A percentile compares a stretch with the other conserved stretches of the same genome.
Evolutionary conservation across 768 basidiomycete species (phyloP).

Genomic region (Gymnopilus junonius): DNA sequence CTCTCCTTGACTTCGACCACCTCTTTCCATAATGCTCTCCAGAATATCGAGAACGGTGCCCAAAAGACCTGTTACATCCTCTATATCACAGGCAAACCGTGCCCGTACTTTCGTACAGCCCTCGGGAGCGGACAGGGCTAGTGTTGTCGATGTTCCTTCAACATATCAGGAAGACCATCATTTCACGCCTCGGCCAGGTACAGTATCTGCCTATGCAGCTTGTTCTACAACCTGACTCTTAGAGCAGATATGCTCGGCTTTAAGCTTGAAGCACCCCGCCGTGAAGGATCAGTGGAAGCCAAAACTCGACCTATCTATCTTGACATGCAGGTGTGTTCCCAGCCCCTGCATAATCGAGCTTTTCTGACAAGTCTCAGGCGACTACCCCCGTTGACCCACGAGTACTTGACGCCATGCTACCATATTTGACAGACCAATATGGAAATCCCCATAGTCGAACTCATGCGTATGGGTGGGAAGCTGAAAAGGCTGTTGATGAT

Average conservation of each 20-base stretch:
- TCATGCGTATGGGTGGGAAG: conserved; percentile 99
- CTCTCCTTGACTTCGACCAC: neutral
- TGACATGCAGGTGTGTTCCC: conserved; percentile 83
- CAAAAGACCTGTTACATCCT: conserved; percentile 33
- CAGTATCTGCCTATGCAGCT: conserved; percentile 7
- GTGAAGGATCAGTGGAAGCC: conserved; percentile 58
- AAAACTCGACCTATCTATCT: conserved; percentile 93
- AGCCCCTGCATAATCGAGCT: neutral
- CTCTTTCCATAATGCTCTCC: conserved; percentile 56
- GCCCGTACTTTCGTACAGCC: conserved; percentile 78
- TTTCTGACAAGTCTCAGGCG: conserved; percentile 55
- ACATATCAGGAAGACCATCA: conserved; percentile 71
- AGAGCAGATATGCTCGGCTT: conserved; percentile 85
- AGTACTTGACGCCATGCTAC: conserved; percentile 96
- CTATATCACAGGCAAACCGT: conserved; percentile 31
- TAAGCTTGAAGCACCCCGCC: conserved; percentile 68
- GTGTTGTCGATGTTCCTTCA: conserved; percentile 80
- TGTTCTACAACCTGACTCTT: conserved; percentile 6
- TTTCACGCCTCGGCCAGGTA: conserved; percentile 74
- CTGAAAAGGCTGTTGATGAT: conserved; percentile 91
- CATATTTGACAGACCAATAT: conserved; percentile 92
- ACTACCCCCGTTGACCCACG: conserved; percentile 98
- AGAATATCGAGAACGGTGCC: conserved; percentile 50
- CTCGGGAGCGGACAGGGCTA: conserved; percentile 81
- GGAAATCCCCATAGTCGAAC: conserved; percentile 99